A percentile compares a stretch with the other conserved stretches of the same genome.
Conservation (phyloP, 768 basidiomycete species). For the Strobilomyces dryophilus region DNA sequence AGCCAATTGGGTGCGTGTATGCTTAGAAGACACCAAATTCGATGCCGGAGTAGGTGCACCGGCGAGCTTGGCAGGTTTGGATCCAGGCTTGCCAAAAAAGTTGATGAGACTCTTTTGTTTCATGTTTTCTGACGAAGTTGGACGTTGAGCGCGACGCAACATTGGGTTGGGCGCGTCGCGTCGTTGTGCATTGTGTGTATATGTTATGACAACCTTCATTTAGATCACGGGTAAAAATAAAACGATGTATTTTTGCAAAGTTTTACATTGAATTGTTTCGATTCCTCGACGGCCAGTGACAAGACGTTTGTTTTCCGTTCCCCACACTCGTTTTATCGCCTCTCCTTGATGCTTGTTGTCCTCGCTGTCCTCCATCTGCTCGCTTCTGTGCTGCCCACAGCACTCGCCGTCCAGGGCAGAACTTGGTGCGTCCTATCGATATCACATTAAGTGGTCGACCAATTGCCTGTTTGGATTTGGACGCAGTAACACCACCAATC, state of each 20-base stretch:
- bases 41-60: conserved; percentile 31
- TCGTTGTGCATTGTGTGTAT: conserved; percentile 14
- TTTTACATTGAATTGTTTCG: not conserved
- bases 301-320: not conserved
- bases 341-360: conserved; percentile 22
- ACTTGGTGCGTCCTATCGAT: conserved; percentile 22
- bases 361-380: conserved; percentile 16
- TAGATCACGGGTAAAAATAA: not conserved
- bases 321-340: conserved; percentile 14
- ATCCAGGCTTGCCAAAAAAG: conserved; percentile 48
- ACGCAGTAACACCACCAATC: conserved; percentile 35
- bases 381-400: conserved; percentile 12
- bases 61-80: conserved; percentile 27
- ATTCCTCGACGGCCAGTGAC: not conserved
- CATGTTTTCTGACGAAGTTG: conserved; percentile 36
- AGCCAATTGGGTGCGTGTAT: conserved; percentile 38
- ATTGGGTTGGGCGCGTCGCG: conserved; percentile 1
- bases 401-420: conserved; percentile 21
- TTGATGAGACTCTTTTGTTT: conserved; percentile 76
- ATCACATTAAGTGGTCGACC: not conserved
- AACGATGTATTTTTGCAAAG: not conserved
- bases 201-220: conserved; percentile 13
- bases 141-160: conserved; percentile 4
- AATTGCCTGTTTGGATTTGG: not conserved
- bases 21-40: conserved; percentile 28